Base-by-base conservation (phyloP, 768 basidiomycete genomes). In the Boletus edulis region DNA sequence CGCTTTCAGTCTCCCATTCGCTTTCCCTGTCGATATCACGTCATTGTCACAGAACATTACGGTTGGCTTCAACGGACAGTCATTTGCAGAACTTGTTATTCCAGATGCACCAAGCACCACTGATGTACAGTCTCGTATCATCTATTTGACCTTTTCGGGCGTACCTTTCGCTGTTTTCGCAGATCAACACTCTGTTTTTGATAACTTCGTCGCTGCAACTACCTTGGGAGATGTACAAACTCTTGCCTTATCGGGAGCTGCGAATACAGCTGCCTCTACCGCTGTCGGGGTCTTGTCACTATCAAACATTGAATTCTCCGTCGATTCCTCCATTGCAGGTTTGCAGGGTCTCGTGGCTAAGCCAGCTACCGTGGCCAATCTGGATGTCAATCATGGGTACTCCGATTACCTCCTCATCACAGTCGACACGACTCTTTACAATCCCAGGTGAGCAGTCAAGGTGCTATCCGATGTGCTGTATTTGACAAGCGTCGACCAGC, bases 351-450 rank as follows among this genome's bases (percentile, higher is more conserved):
- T 90, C 52, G 73, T 78, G 56, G 72, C 82, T 29, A 78, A 75
- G 54, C 86, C 85, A 11, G 79, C 81, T 3, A 75, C 74, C 4
- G 78, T 89, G 14, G 73, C 73, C 39, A 74, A 79, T 58, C 71
- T 89, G 47, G 86, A 89, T 57, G 86, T 89, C 29, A 81, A 78
- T 39, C 85, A 83, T 49, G 87, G 87, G 8, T 89, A 80, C 72
- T 54, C 81, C 0, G 78, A 85, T 62, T 84, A 77, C 65, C 73
- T 90, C n/a, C 75, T 88, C 47, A 88, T 90, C 71, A 86, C 78
- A 61, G 81, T 82, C 13, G 72, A 80, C 41, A 81, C 82, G 18
- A 72, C 75, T 2, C 69, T 89, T 22, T 86, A 80, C 66, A 89
- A 88, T 55, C 87, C 87, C 13, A 86, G 81, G 82, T 82, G 58